These are phyloP conservation scores for Sclerotinia glacialis DNA, from an alignment of 2,329 filamentous ascomycete genomes.

Conservation along the genomic window DNA sequence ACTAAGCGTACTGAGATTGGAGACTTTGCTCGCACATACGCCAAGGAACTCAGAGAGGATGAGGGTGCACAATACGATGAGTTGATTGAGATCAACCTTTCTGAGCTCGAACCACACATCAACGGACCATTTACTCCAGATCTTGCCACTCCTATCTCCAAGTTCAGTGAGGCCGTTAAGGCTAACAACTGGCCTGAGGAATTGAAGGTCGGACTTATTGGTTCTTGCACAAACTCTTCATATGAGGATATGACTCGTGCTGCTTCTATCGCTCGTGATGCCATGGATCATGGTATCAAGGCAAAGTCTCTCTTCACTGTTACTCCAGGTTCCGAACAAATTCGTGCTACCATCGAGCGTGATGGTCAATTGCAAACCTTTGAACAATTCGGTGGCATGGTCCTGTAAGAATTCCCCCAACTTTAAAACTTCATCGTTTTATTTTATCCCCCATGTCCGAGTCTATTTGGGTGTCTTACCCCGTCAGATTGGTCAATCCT, in stretches of 20 bases:
- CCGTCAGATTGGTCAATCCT: too few species aligned
- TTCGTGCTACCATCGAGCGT: conserved; percentile 77
- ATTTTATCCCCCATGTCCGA: too few species aligned
- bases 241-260: conserved; percentile 90
- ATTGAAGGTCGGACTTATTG: conserved; percentile 94
- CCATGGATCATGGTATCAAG: conserved; percentile 89
- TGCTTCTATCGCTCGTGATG: conserved; percentile 87
- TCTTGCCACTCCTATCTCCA: conserved; percentile 94
- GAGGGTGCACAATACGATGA: conserved; percentile 93
- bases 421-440: too few species aligned
- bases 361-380: conserved; percentile 92
- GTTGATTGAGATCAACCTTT: conserved; percentile 92
- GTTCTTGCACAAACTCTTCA: conserved; percentile 92
- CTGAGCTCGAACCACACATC: conserved; percentile 93
- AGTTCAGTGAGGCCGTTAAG: conserved; percentile 93
- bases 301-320: conserved; percentile 91
- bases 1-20: conserved; percentile 91
- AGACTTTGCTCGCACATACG: conserved; percentile 82
- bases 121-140: conserved; percentile 99
- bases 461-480: too few species aligned
- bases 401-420: conserved; percentile 49
- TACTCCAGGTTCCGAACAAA: conserved; percentile 95
- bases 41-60: conserved; percentile 81
- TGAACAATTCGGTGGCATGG: conserved; percentile 91
- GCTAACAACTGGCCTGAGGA: conserved; percentile 95